These are phyloP conservation scores for Nematodospora valgi DNA, from an alignment of 805 yeast genomes.

Conservation along the genomic window DNA sequence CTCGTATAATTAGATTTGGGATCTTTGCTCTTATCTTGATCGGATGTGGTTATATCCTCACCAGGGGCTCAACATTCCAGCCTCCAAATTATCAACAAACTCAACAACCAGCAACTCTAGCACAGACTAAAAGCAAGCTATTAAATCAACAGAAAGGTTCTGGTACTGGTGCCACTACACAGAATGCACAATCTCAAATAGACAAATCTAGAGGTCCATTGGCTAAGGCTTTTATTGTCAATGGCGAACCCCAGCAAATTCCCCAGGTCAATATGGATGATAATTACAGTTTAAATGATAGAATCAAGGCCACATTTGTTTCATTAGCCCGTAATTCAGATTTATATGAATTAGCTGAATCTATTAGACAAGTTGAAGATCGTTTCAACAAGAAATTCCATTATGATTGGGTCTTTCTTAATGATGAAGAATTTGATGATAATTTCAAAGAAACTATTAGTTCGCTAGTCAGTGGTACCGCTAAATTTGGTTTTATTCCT, in stretches of 20 bases:
- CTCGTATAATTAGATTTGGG: slow-evolving; percentile 36
- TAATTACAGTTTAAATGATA: slow-evolving; percentile 16
- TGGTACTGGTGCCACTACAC: not conserved
- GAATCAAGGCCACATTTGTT: slow-evolving; percentile 73
- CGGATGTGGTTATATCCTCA: slow-evolving; percentile 34
- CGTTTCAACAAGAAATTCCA: slow-evolving; percentile 75
- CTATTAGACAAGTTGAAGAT: slow-evolving; percentile 79
- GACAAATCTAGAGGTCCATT: slow-evolving; percentile 9
- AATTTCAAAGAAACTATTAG: slow-evolving; percentile 69
- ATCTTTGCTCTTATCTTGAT: slow-evolving; percentile 34
- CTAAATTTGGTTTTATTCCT: slow-evolving; percentile 78
- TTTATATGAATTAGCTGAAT: slow-evolving; percentile 52
- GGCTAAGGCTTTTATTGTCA: slow-evolving; percentile 6
- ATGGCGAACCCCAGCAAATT: slow-evolving; percentile 7
- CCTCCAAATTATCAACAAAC: slow-evolving; percentile 3
- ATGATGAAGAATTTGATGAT: slow-evolving; percentile 78
- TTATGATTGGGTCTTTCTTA: slow-evolving; percentile 93
- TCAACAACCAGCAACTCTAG: slow-evolving; percentile 4
- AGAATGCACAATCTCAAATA: not conserved
- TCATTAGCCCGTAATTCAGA: slow-evolving; percentile 74
- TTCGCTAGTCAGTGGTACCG: slow-evolving; percentile 67
- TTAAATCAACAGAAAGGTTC: slow-evolving; percentile 3
- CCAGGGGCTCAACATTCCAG: slow-evolving; percentile 28
- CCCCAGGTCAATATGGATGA: slow-evolving; percentile 9
- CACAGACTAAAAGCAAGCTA: not conserved